phyloP scores from a whole-genome alignment of 1,284 basidiomycete species.

The Tremellales sp. region DNA sequence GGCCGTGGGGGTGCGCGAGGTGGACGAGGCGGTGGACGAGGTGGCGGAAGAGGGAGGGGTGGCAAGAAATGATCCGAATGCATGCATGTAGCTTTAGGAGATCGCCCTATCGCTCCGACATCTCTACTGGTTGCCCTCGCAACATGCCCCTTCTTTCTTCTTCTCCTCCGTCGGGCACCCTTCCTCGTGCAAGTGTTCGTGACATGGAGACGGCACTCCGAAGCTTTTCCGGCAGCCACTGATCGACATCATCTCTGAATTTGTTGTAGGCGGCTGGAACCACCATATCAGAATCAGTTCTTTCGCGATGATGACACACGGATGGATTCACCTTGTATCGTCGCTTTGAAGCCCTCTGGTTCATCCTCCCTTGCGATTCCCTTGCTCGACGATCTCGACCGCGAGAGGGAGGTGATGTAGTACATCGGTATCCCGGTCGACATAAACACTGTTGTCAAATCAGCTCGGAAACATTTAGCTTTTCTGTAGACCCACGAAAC shows the following conservation, averaged over 20 bases:
- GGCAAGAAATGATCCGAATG: conserved; percentile 13
- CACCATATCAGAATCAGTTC: neutral
- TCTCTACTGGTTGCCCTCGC: conserved; percentile 16
- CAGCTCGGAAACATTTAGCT: conserved; percentile 27
- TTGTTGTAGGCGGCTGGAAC: conserved; percentile 28
- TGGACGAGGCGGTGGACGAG: conserved; percentile 16
- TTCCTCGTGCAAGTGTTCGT: neutral
- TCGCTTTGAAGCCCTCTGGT: conserved; percentile 16
- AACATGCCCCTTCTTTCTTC: conserved; percentile 25
- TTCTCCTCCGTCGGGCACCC: neutral
- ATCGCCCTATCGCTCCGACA: conserved; percentile 15
- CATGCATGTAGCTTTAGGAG: conserved; percentile 7
- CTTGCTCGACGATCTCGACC: conserved; percentile 8
- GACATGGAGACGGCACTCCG: neutral
- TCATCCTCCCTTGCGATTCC: conserved; percentile 10
- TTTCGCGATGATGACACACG: neutral
- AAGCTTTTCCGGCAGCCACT: conserved; percentile 11
- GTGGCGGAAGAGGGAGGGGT: conserved; percentile 17
- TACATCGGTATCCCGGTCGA: conserved; percentile 72
- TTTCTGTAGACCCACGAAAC: conserved; percentile 57
- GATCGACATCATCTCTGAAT: conserved; percentile 26
- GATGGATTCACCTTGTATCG: conserved; percentile 19
- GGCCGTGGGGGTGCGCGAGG: conserved; percentile 11
- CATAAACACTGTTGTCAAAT: conserved; percentile 49
- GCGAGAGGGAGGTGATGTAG: conserved; percentile 61